Evolutionary conservation across 148 eudicot species (phyloP).

Genomic region (Rhododendron ovatum): DNA sequence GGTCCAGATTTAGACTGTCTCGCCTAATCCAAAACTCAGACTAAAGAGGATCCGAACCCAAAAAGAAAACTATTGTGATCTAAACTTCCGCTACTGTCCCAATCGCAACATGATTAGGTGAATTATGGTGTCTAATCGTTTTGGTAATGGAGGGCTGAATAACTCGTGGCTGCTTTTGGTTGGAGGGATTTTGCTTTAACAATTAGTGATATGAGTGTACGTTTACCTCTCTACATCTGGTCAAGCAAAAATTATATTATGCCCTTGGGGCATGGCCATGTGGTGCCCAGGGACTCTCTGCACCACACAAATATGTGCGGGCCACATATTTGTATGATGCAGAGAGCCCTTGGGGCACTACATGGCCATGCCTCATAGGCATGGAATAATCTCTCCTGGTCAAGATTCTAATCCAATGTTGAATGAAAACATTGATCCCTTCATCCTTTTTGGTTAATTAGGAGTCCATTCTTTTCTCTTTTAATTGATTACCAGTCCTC

Average conservation of each 20-base stretch:
- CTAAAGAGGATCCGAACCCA: neutral
- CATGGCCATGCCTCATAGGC: too few species aligned
- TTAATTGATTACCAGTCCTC: neutral
- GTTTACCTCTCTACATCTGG: neutral
- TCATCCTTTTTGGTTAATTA: neutral
- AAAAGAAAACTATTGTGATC: neutral
- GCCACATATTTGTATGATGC: too few species aligned
- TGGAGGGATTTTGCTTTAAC: neutral
- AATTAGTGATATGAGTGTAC: neutral
- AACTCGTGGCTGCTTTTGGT: neutral
- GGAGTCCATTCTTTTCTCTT: neutral
- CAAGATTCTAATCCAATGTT: neutral
- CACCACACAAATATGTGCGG: too few species aligned
- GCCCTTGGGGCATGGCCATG: too few species aligned
- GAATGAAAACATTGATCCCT: neutral
- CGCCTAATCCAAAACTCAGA: neutral
- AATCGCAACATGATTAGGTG: neutral
- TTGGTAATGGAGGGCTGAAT: neutral
- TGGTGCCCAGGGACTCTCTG: too few species aligned
- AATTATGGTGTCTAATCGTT: neutral
- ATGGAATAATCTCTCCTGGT: too few species aligned
- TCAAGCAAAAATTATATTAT: too few species aligned
- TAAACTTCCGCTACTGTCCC: neutral
- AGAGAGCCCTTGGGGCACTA: too few species aligned
- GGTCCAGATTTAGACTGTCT: neutral